Evolutionary conservation across 1,139 yeast species (phyloP), one percentile per base, ranked within the genome.

Genomic region (Geotrichum klebahnii): DNA sequence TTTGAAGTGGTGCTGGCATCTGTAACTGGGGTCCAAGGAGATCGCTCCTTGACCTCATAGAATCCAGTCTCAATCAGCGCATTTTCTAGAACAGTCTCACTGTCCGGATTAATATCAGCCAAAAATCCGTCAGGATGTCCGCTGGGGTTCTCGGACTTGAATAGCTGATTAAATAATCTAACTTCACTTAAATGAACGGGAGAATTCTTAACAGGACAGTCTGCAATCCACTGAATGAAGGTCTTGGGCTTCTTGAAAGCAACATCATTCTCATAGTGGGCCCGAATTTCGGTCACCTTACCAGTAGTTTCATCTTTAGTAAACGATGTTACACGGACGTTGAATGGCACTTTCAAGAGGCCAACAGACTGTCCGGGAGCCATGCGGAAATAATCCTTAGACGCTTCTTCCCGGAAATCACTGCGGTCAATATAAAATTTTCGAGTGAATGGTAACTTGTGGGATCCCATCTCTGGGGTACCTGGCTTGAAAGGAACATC

Each of bases 321-420:
- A 53, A 81, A 77, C 40, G 82, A 77, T 53, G 80, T 81, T 60
- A 85, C 94, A 50, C 84, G 77, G 56, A 94, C 76, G 55, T 84
- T 88, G 71, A 78, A 79, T 53, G 97, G 96, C 29, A 92, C 96
- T 68, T 82, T 88, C 75, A 94, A 80, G 61, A 94, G 75, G n/a
- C 99, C 99, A 57, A 94, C 98, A 2, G 96, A 80, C 73, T 90
- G 96, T 44, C 84, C 85, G 19, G 96, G 96, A 1, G 96, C 90
- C 63, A 92, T 77, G 68, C 99, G 81, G 77, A 88, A 92, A 69
- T 87, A 94, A 56, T 68, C 72, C 57, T 74, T 71, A 35, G 77
- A 73, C 43, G 75, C 71, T 55, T 78, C 79, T 63, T 86, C 94
- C 53, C 89, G 78, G 74, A 84, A 87, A 70, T 94, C 98, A 48